These are phyloP conservation scores for Sugiyamaella pinicola DNA, from an alignment of 1,139 yeast species.

Conservation along the genomic window DNA sequence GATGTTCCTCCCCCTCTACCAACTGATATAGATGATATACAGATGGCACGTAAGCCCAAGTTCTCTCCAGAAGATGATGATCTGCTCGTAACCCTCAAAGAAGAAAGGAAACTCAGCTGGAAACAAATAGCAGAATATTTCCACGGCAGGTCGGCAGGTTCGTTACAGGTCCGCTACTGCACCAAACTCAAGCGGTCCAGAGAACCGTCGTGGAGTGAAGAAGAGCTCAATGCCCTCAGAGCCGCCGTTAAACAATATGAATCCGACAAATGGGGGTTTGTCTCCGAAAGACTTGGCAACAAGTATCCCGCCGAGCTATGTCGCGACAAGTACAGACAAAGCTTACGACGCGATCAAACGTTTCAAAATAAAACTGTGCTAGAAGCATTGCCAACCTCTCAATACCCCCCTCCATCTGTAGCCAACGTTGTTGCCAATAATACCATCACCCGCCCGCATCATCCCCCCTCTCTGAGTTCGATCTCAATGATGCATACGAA, in stretches of 20 bases:
- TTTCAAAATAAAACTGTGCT: neutral
- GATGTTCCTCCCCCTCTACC: neutral
- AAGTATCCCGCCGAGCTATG: conserved; percentile 34
- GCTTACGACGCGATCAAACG: neutral
- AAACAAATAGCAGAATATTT: conserved; percentile 38
- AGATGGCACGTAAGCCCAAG: conserved; percentile 32
- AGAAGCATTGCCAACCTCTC: neutral
- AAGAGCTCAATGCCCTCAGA: conserved; percentile 31
- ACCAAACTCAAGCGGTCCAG: conserved; percentile 35
- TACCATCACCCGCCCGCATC: neutral
- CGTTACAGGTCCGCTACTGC: conserved; percentile 40
- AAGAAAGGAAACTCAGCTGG: conserved; percentile 37
- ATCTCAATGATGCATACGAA: conserved; percentile 8
- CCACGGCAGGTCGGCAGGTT: conserved; percentile 39
- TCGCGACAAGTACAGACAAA: conserved; percentile 28
- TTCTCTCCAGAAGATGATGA: conserved; percentile 37
- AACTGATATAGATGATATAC: conserved; percentile 5
- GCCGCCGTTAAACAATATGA: conserved; percentile 35
- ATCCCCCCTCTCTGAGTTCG: conserved; percentile 1
- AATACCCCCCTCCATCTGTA: neutral
- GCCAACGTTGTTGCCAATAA: no score
- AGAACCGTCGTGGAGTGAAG: conserved; percentile 32
- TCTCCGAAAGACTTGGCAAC: conserved; percentile 34
- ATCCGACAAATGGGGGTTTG: conserved; percentile 34
- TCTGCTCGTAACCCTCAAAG: conserved; percentile 36